Percentiles rank a stretch among this genome's conserved stretches.
Conservation (phyloP, 345 rosid genomes). For the Murraya koenigii region DNA sequence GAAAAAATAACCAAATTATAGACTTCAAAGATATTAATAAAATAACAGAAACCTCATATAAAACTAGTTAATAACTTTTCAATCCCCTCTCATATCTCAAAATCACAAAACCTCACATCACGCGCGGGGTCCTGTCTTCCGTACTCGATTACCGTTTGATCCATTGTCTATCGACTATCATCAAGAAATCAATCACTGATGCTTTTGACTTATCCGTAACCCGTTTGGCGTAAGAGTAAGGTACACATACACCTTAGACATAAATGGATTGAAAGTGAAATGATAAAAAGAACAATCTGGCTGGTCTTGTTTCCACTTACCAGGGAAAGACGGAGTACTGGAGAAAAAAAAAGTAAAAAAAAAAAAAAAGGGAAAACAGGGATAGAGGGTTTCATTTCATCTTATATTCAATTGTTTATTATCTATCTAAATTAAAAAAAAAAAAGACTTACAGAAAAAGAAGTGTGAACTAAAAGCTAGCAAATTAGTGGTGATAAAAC, state of each 20-base stretch:
- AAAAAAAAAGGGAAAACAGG: background rate
- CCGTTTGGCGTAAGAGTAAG: background rate
- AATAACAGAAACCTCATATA: too few species aligned
- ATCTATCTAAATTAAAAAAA: background rate
- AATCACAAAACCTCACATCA: too few species aligned
- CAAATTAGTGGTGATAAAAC: conserved; percentile 18
- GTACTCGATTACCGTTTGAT: background rate
- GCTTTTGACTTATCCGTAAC: background rate
- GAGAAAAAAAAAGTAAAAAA: too few species aligned
- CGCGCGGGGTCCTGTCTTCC: background rate
- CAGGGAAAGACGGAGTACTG: background rate
- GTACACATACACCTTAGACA: background rate
- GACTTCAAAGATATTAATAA: background rate
- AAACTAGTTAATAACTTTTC: too few species aligned
- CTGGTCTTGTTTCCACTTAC: background rate
- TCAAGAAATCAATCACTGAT: background rate
- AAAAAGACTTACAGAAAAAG: background rate
- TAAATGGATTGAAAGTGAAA: background rate
- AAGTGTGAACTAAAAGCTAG: background rate
- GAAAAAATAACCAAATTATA: background rate
- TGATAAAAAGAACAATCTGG: background rate
- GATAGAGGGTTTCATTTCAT: background rate
- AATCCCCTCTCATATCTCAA: too few species aligned
- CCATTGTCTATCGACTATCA: too few species aligned
- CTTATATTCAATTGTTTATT: background rate